Evolutionary conservation across 352 stramenopile species (phyloP).

Genomic region (Pythium inflatum): DNA sequence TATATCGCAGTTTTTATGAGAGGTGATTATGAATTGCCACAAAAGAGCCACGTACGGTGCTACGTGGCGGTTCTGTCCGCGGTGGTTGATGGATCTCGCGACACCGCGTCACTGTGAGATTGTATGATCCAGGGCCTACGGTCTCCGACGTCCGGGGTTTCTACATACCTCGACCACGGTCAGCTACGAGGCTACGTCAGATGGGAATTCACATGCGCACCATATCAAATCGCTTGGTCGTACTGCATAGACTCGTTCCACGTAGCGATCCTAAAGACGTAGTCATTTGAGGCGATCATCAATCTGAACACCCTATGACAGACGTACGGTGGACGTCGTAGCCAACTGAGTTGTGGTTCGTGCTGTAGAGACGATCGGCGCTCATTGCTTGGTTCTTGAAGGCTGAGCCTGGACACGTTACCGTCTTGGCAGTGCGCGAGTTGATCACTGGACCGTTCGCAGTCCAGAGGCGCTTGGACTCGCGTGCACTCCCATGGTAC

Average conservation of each 20-base stretch:
- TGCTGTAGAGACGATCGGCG: constrained; percentile 73
- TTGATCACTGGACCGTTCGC: constrained; percentile 50
- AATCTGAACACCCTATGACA: neutral
- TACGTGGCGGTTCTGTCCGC: constrained; percentile 13
- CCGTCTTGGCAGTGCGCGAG: constrained; percentile 54
- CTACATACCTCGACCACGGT: constrained; percentile 32
- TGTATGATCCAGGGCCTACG: constrained; percentile 68
- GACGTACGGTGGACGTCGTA: constrained; percentile 70
- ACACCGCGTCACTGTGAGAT: constrained; percentile 28
- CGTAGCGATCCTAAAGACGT: constrained; percentile 51
- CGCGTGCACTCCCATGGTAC: constrained; percentile 35
- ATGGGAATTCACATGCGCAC: constrained; percentile 17
- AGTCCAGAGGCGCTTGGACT: constrained; percentile 60
- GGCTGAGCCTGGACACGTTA: constrained; percentile 56
- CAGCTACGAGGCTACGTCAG: neutral
- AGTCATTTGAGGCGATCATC: neutral
- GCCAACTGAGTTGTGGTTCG: constrained; percentile 53
- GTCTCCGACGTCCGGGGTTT: constrained; percentile 45
- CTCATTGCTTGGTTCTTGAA: constrained; percentile 68
- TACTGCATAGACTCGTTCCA: constrained; percentile 69
- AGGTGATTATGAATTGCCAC: too few species aligned
- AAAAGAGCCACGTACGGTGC: constrained; percentile 7
- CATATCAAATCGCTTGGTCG: constrained; percentile 57
- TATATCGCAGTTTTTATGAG: too few species aligned
- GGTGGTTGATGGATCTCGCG: constrained; percentile 29